Evolutionary conservation across 345 rosid species (phyloP), one percentile per base, ranked within the genome.

Genomic region (Reutealis trisperma): DNA sequence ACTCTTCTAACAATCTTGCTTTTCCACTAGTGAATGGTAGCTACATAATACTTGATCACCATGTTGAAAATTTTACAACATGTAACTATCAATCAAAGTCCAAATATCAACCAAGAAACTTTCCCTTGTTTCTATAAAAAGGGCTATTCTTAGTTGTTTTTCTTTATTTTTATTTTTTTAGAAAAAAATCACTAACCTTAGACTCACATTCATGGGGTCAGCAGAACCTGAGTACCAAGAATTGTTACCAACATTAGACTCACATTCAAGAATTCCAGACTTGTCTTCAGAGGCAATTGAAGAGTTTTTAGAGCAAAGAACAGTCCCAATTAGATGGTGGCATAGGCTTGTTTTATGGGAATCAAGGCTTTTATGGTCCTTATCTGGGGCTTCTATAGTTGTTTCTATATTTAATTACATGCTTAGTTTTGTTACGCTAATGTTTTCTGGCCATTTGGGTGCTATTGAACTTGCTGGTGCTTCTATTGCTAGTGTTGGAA

Each of bases 401-500:
- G 90, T 90, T 65, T 93, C 94, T 15, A 63, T 91, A 5, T 87
- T 90, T 71, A 94, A 89, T 62, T 93, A 87, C 80, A 94, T 93
- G 98, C 92, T 94, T 76, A 90, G 90, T 52, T 94, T 94, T 68
- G 94, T 87, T 60, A 94, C 97, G 7, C 78, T 88, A 19, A 88
- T 90, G 90, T 94, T 94, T 77, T 75, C 85, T 0, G 98, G 98
- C 7, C 97, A 91, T 81, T 77, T 94, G 76, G 94, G 98, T 18
- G 73, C 95, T 1, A 70, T 91, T 47, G 84, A 91, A 85, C 92
- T 94, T 27, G 98, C 98, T 0, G 98, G 98, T 1, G 97, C 98
- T 70, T 90, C 98, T 5, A 85, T 93, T 44, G 95, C 98, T 37
- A 87, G 88, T 58, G 97, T 93, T 2, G 98, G 97, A 22, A 91